These are phyloP conservation scores for Nannizziopsis arthrosporioides DNA, from an alignment of 2,329 filamentous ascomycete species.

Conservation along the genomic window DNA sequence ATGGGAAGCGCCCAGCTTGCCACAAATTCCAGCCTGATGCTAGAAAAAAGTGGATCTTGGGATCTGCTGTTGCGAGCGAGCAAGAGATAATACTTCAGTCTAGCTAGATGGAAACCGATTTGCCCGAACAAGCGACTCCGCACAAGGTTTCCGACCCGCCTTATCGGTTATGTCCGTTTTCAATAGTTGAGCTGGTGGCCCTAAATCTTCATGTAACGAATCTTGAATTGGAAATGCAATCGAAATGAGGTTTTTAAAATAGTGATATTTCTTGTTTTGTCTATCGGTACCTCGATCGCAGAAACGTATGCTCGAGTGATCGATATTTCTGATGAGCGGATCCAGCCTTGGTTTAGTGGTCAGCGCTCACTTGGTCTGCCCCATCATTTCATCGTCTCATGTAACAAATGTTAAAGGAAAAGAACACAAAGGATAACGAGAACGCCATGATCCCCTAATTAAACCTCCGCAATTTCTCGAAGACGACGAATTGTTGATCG, in stretches of 20 bases:
- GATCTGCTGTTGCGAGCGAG: too few species aligned
- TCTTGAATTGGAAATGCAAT: neutral
- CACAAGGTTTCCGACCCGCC: too few species aligned
- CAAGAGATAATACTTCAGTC: too few species aligned
- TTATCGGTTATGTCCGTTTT: too few species aligned
- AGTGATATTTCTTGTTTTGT: conserved; percentile 18
- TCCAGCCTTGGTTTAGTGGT: conserved; percentile 24
- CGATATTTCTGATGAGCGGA: conserved; percentile 21
- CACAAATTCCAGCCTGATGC: too few species aligned
- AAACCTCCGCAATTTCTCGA: conserved; percentile 94
- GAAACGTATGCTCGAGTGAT: conserved; percentile 15
- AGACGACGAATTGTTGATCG: conserved; percentile 93
- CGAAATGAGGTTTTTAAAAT: conserved; percentile 13
- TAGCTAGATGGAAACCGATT: too few species aligned
- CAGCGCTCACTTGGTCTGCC: conserved; percentile 23
- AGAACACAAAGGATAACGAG: conserved; percentile 10
- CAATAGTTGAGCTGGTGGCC: too few species aligned
- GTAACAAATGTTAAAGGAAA: conserved; percentile 12
- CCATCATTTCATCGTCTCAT: conserved; percentile 14
- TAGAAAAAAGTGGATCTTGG: too few species aligned
- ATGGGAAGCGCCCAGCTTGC: too few species aligned
- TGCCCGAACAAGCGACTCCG: too few species aligned
- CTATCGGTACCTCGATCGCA: conserved; percentile 15
- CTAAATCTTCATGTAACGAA: neutral
- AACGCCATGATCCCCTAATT: conserved; percentile 33